Evolutionary conservation across 176 grass and related monocot genomes (phyloP), one percentile per base, ranked within the genome.

Genomic region (Oryza punctata): DNA sequence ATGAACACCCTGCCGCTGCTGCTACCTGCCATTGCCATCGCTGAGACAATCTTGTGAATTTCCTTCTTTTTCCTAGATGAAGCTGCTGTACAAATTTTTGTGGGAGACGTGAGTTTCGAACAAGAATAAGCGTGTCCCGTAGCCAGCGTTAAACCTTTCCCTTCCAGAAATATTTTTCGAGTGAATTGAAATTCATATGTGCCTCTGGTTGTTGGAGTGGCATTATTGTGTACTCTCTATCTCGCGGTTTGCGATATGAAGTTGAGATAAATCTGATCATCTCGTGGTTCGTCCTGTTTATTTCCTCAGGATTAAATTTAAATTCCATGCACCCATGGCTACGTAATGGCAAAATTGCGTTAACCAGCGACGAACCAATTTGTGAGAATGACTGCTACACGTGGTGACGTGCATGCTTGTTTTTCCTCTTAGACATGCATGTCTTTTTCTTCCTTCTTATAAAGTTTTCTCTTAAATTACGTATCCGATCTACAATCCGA

Each of bases 11-110:
- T 33, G 67, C 32, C 21, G 71, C 41, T 7, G 50, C 50, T 19
- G 16, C 52, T n/a, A 19, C 52, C 57, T 60, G 21, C 57, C 57
- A 61, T 61, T 61, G n/a, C 57, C 52, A 50, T 72, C 57, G 18
- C 44, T 77, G 24, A 82, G 80, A 54, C 66, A 82, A 78, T 14
- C 26, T 13, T 76, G 65, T 59, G 40, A 44, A 7, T 87, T 66
- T 35, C 57, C 21, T 32, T 69, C 46, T 70, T 40, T 16, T 63
- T 63, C 65, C 37, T 37, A 70, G 82, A 70, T 65, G 77, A 76
- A 61, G 29, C 24, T 72, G 21, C 24, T 81, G 88, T 85, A 85
- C 72, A 86, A 78, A 45, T 73, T 85, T 85, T 89, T 81, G 37
- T 70, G 71, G 29, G 63, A 43, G 70, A 50, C 26, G 71, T 61